Conservation (phyloP, 768 basidiomycete species). For the Tulasnella sp. region DNA sequence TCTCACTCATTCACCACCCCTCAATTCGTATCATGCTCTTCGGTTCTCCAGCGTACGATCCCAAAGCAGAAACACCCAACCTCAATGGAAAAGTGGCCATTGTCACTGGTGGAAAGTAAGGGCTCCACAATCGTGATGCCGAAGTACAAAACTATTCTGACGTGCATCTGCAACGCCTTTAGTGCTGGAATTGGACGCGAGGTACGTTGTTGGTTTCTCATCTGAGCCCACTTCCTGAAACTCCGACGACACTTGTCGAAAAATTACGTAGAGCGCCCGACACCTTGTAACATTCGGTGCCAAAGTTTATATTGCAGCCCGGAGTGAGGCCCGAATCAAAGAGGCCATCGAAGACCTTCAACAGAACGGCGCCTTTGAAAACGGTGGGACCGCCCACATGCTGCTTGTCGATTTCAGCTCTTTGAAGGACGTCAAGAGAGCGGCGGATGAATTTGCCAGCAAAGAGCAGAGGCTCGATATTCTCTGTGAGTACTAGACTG, state of each 20-base stretch:
- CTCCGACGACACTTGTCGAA: neutral
- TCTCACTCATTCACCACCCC: neutral
- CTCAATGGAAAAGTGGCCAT: slow-evolving; percentile 46
- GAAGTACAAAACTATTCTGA: too few relatives aligned
- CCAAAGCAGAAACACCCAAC: slow-evolving; percentile 44
- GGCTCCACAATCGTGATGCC: neutral
- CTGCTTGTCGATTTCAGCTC: slow-evolving; percentile 51
- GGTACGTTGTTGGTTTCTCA: neutral
- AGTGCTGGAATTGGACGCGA: slow-evolving; percentile 29
- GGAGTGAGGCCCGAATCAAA: slow-evolving; percentile 36
- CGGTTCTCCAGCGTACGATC: slow-evolving; percentile 29
- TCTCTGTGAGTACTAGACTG: slow-evolving; percentile 39
- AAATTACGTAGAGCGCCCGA: slow-evolving; percentile 34
- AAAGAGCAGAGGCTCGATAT: slow-evolving; percentile 54
- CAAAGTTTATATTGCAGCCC: slow-evolving; percentile 41
- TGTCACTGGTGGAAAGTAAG: slow-evolving; percentile 50
- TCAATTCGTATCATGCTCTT: neutral
- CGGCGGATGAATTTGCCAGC: slow-evolving; percentile 49
- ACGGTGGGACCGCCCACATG: slow-evolving; percentile 47
- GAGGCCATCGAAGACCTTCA: slow-evolving; percentile 39
- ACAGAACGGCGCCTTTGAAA: slow-evolving; percentile 37
- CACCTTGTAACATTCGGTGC: slow-evolving; percentile 43
- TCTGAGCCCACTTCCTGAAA: neutral
- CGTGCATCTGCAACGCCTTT: neutral
- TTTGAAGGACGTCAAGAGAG: slow-evolving; percentile 45